A percentile compares a stretch with the other conserved stretches of the same genome.
Evolutionary conservation across 768 basidiomycete genomes (phyloP).

Genomic region (Coprinopsis marcescibilis): DNA sequence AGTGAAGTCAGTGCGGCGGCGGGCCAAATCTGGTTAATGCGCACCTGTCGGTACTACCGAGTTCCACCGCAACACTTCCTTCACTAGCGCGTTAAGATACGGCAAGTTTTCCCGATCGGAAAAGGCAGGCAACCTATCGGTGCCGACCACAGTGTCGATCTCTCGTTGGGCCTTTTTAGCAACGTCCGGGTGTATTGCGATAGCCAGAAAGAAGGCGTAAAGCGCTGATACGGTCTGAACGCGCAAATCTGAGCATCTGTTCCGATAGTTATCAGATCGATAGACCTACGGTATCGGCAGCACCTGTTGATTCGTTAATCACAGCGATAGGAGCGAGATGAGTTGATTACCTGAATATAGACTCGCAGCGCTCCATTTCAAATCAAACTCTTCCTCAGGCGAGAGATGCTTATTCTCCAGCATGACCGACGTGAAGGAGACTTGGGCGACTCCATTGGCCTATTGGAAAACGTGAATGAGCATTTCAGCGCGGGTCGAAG

Average conservation of each 20-base stretch:
- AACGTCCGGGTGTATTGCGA: conserved; percentile 51
- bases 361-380: conserved; percentile 64
- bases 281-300: conserved; percentile 47
- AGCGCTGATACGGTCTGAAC: conserved; percentile 55
- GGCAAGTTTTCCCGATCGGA: conserved; percentile 53
- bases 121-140: conserved; percentile 55
- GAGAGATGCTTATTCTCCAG: conserved; percentile 46
- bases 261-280: not conserved
- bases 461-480: conserved; percentile 19
- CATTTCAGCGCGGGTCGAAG: conserved; percentile 8
- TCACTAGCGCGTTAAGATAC: conserved; percentile 53
- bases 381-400: conserved; percentile 51
- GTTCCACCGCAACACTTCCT: conserved; percentile 54
- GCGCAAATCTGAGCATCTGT: not conserved
- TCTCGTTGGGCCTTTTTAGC: conserved; percentile 57
- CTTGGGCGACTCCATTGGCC: conserved; percentile 52
- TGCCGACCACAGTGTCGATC: conserved; percentile 54
- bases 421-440: conserved; percentile 54
- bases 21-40: conserved; percentile 6
- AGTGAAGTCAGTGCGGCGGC: conserved; percentile 11
- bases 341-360: conserved; percentile 41
- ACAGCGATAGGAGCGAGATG: not conserved
- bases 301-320: conserved; percentile 31
- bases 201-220: conserved; percentile 57
- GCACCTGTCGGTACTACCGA: conserved; percentile 40